A percentile compares a stretch with the other conserved stretches of the same genome.
Conservation (phyloP, 2,329 filamentous ascomycete species). For the Seiridium unicorne region DNA sequence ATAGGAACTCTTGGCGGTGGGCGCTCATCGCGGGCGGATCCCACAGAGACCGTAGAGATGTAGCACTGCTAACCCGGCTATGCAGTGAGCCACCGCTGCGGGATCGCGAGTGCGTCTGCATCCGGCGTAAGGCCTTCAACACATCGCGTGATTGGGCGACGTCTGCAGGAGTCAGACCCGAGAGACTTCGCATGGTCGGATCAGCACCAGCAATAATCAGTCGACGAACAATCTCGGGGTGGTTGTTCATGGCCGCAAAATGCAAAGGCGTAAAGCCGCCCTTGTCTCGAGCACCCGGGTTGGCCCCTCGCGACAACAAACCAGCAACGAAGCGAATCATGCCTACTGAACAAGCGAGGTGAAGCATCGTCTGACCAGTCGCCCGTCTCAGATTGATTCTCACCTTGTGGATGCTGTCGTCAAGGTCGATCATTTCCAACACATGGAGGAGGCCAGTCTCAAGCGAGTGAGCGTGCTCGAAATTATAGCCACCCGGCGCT, state of each 20-base stretch:
- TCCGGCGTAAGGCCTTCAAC: constrained; percentile 59
- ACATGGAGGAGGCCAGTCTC: constrained; percentile 70
- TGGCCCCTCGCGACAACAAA: constrained; percentile 74
- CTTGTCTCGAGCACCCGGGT: constrained; percentile 71
- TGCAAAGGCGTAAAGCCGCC: constrained; percentile 82
- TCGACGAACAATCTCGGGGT: constrained; percentile 72
- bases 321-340: constrained; percentile 74
- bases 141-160: constrained; percentile 66
- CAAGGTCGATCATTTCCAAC: constrained; percentile 76
- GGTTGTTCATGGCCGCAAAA: constrained; percentile 74
- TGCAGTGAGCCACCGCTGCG: constrained; percentile 61
- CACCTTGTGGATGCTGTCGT: constrained; percentile 67
- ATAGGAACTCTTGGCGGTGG: constrained; percentile 34
- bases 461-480: constrained; percentile 37
- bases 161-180: constrained; percentile 70
- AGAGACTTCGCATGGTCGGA: constrained; percentile 65
- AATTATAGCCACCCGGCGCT: constrained; percentile 43
- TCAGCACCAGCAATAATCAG: constrained; percentile 74
- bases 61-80: constrained; percentile 65
- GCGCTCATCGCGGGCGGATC: constrained; percentile 45
- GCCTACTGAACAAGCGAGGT: constrained; percentile 74
- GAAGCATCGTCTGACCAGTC: constrained; percentile 78
- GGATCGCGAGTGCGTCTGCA: constrained; percentile 62
- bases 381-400: constrained; percentile 63
- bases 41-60: constrained; percentile 67